Evolutionary conservation across 805 yeast genomes (phyloP), one percentile per base, ranked within the genome.

Genomic region (Cyberlindnera lachancei): DNA sequence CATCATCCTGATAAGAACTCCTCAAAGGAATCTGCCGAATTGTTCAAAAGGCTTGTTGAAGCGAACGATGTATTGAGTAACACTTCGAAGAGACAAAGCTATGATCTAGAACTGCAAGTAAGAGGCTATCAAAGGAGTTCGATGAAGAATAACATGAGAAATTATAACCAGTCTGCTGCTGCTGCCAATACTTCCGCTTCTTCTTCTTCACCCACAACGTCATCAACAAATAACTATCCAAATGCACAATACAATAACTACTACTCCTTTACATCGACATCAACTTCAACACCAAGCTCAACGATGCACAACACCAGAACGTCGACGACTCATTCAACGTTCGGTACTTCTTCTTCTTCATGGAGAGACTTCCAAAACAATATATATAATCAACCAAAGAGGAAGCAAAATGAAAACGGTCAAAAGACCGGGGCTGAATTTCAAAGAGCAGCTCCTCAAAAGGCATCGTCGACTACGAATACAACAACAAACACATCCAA

Each of bases 1-100:
- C 59, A 58, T 38, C 77, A 71, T 41, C 77, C 77, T 5, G 77
- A 71, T 39, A 61, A 59, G 41, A 42, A 43, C 28, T 35, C 33
- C 7, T 52, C 40, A 4, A 24, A 22, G 7, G 36, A 36, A 16
- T 49, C 35, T 2, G 25, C 18, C 6, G 64, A 59, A 29, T 33
- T 40, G 24, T 63, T 64, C 50, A 51, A 57, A 35, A 32, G 30
- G 8, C 42, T 61, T 9, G 40, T 44, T 8, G 54, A 54, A 25
- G 69, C 68, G 0, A 37, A 61, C 17, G 54, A 45, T 6, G 45
- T 52, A 2, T 42, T 64, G 15, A 21, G 37, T 1, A 59, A 61
- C 34, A 26, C 44, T 2, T 21, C 33, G 2, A 46, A 43, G 33
- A 50, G 63, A 15, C 34, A 32, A 10, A 40, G 23, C 3, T 61